Evolutionary conservation across 2,329 filamentous ascomycete genomes (phyloP).

Genomic region (Trichoderma afroharzianum): DNA sequence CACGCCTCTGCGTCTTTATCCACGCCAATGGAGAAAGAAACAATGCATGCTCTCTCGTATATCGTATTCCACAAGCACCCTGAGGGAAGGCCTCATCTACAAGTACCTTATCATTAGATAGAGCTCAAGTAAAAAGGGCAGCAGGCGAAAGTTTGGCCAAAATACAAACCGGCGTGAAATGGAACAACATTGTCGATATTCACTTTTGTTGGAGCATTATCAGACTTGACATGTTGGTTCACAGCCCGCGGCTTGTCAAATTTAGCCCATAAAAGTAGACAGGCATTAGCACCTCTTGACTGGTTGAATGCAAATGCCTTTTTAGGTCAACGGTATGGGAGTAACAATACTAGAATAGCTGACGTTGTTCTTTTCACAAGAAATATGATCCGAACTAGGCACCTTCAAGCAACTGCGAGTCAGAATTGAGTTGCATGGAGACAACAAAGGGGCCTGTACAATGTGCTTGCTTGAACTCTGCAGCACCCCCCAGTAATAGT

Average conservation of each 20-base stretch:
- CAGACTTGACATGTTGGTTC: background rate
- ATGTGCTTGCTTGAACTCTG: background rate
- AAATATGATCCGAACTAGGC: background rate
- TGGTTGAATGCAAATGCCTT: background rate
- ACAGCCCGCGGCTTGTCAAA: background rate
- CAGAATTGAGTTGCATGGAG: background rate
- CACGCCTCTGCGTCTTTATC: background rate
- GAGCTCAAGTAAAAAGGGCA: background rate
- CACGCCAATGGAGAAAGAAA: background rate
- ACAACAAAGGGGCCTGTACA: background rate
- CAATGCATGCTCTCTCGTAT: background rate
- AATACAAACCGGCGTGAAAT: background rate
- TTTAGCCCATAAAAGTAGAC: background rate
- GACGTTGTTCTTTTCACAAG: background rate
- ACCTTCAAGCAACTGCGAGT: background rate
- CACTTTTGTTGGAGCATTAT: background rate
- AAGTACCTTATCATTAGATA: fast-evolving
- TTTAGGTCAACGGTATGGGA: background rate
- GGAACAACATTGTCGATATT: background rate
- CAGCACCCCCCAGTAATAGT: background rate
- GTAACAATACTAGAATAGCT: background rate
- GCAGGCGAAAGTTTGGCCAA: background rate
- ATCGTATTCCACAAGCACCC: background rate
- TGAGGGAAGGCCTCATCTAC: background rate
- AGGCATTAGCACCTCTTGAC: background rate